Conservation (phyloP, 371 early-diverging fungal species). For the Entomophthora muscae region DNA sequence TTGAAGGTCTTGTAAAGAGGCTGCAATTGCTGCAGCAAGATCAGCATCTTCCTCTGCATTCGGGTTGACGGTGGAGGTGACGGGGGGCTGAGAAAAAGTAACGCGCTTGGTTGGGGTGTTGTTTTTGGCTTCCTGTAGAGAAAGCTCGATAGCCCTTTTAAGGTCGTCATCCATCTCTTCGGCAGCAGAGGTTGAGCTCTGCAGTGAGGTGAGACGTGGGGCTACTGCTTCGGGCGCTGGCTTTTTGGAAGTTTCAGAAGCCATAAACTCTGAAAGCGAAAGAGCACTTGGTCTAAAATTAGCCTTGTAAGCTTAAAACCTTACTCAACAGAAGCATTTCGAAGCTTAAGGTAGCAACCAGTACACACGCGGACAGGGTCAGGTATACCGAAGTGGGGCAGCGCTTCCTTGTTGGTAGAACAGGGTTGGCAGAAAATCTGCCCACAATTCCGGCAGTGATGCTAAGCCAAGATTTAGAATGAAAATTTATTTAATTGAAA, state of each 20-base stretch:
- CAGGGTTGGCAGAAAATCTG: slow-evolving; percentile 79
- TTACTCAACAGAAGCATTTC: slow-evolving; percentile 3
- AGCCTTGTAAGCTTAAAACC: neutral
- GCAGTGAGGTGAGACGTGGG: slow-evolving; percentile 5
- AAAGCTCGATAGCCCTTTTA: slow-evolving; percentile 68
- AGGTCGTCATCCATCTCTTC: slow-evolving; percentile 54
- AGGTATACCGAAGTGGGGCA: slow-evolving; percentile 72
- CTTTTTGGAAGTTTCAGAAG: neutral
- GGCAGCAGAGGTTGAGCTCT: slow-evolving; percentile 8
- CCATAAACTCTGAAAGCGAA: slow-evolving; percentile 8
- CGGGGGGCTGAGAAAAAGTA: slow-evolving; percentile 10
- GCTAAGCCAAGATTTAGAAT: slow-evolving; percentile 18
- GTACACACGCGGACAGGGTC: slow-evolving; percentile 87
- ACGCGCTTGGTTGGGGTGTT: slow-evolving; percentile 10
- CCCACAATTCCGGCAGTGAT: slow-evolving; percentile 94
- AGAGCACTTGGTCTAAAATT: neutral
- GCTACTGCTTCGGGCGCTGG: neutral
- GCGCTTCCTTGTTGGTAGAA: slow-evolving; percentile 59
- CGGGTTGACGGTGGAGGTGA: slow-evolving; percentile 1
- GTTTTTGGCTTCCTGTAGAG: slow-evolving; percentile 43
- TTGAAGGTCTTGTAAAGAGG: slow-evolving; percentile 57
- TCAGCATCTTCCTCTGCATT: slow-evolving; percentile 66
- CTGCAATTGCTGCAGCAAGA: slow-evolving; percentile 80
- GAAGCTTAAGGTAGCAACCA: slow-evolving; percentile 46
- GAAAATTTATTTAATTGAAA: neutral